phyloP scores from a whole-genome alignment of 768 basidiomycete species.

The Boletus reticulatus region DNA sequence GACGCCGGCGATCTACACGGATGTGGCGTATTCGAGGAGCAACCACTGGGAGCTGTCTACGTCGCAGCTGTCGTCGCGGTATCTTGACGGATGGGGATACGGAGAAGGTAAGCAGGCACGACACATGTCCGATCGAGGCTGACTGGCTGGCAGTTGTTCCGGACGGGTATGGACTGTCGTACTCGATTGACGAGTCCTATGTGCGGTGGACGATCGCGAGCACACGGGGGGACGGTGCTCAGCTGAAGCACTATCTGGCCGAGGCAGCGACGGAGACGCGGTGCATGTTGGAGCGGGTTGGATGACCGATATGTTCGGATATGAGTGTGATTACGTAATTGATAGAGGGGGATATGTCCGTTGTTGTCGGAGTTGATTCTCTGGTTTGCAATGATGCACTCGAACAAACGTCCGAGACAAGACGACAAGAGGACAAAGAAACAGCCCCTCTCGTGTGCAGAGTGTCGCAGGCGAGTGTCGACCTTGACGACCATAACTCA shows the following conservation, averaged over 20 bases:
- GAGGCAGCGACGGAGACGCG: constrained; percentile 80
- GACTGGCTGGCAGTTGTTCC: constrained; percentile 61
- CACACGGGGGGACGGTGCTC: constrained; percentile 49
- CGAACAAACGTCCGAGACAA: constrained; percentile 47
- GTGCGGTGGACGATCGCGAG: constrained; percentile 93
- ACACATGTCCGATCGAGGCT: constrained; percentile 3
- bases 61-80: constrained; percentile 77
- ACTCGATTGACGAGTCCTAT: constrained; percentile 81
- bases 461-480: constrained; percentile 51
- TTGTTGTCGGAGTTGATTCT: constrained; percentile 23
- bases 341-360: constrained; percentile 25
- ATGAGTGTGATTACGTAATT: constrained; percentile 24
- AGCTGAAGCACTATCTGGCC: constrained; percentile 66
- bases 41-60: constrained; percentile 94
- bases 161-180: constrained; percentile 90
- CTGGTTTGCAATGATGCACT: constrained; percentile 14
- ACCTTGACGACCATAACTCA: accelerated
- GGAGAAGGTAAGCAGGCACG: constrained; percentile 65
- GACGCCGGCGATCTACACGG: constrained; percentile 71
- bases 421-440: constrained; percentile 29
- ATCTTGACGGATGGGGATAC: constrained; percentile 95
- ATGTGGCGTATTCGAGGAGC: constrained; percentile 64
- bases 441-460: constrained; percentile 58
- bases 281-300: constrained; percentile 66
- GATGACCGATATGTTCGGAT: constrained; percentile 34